These are phyloP conservation scores for Geranium incanum DNA, from an alignment of 441 rosid genomes.

Conservation along the genomic window DNA sequence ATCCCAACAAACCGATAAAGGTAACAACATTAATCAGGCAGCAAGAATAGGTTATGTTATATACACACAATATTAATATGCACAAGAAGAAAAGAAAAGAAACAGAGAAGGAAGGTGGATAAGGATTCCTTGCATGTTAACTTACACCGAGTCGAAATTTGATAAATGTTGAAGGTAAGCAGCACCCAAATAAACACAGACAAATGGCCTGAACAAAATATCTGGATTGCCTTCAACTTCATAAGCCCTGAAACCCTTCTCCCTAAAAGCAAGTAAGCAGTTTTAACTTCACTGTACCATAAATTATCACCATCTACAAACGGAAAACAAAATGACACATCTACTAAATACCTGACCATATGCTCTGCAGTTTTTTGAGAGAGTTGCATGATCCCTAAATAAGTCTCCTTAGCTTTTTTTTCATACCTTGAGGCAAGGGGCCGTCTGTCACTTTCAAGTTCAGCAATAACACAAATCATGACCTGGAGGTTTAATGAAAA, in stretches of 20 bases:
- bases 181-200: constrained; percentile 76
- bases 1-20: neutral
- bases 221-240: constrained; percentile 51
- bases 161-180: constrained; percentile 83
- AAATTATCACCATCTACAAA: neutral
- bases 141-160: constrained; percentile 60
- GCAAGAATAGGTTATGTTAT: constrained; percentile 9
- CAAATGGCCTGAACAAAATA: constrained; percentile 67
- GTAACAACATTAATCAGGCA: constrained; percentile 7
- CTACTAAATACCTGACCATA: constrained; percentile 48
- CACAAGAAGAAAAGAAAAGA: neutral
- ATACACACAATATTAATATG: neutral
- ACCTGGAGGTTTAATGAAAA: constrained; percentile 42
- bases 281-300: constrained; percentile 13
- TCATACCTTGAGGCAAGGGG: constrained; percentile 53
- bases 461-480: constrained; percentile 85
- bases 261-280: constrained; percentile 42
- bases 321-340: neutral
- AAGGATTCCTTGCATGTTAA: constrained; percentile 10
- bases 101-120: constrained; percentile 4
- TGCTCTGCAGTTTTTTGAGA: constrained; percentile 52
- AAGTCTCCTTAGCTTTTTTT: constrained; percentile 63
- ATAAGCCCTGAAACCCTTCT: constrained; percentile 50
- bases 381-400: constrained; percentile 75
- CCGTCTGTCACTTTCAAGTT: constrained; percentile 84